Conservation (phyloP, 768 basidiomycete genomes). For the Chalciporus chontae region DNA sequence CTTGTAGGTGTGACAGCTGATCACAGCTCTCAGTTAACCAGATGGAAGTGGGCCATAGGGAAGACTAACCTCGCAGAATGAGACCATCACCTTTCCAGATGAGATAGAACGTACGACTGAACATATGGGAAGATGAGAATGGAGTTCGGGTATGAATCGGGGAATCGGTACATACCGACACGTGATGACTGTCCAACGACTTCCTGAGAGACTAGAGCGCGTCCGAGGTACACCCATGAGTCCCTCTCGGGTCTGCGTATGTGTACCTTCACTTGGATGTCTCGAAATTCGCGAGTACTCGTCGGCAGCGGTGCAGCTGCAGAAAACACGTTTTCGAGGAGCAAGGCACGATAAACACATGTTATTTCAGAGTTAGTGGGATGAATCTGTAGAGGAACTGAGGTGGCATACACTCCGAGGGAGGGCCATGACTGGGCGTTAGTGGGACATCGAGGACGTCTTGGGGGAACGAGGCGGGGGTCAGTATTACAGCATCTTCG, state of each 20-base stretch:
- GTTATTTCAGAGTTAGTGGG: constrained; percentile 9
- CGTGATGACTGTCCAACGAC: constrained; percentile 71
- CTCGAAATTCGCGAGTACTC: constrained; percentile 58
- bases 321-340: not conserved
- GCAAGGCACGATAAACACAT: not conserved
- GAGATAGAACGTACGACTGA: constrained; percentile 44
- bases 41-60: not conserved
- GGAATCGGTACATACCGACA: constrained; percentile 54
- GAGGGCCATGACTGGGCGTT: constrained; percentile 10
- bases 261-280: constrained; percentile 83
- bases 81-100: constrained; percentile 63
- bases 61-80: constrained; percentile 63
- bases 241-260: constrained; percentile 76
- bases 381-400: not conserved
- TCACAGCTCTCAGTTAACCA: constrained; percentile 1
- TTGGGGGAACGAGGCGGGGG: constrained; percentile 19
- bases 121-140: constrained; percentile 8
- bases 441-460: constrained; percentile 17
- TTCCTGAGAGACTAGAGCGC: constrained; percentile 75
- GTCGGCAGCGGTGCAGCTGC: constrained; percentile 23
- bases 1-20: constrained; percentile 69
- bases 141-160: not conserved
- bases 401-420: constrained; percentile 20
- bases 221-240: constrained; percentile 78
- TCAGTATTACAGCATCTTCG: constrained; percentile 28